Evolutionary conservation across 352 stramenopile genomes (phyloP), one percentile per base, ranked within the genome.

Genomic region (Phytopythium montanum): DNA sequence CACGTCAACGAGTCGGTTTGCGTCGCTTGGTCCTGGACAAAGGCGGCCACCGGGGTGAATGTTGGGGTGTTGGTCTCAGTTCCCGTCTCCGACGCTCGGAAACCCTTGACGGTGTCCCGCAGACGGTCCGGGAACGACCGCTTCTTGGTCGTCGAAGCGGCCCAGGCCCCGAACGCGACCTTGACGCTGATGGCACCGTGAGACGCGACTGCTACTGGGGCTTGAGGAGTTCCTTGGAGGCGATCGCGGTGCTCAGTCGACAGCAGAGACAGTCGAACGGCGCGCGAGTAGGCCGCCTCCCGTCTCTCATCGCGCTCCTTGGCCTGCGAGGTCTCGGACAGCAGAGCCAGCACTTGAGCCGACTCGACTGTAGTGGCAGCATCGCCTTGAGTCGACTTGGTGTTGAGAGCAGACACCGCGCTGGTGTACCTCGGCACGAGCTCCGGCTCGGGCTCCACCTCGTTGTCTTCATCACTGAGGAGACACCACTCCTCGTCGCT

Each of bases 401-500:
- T 31, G n/a, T n/a, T n/a, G 28, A 3, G 18, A 14, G 13, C 28
- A 13, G 16, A 26, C n/a, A 21, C 16, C 4, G 13, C 45, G 45
- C 18, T 38, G 45, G 26, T 23, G 45, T 50, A 50, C 0, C 21
- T 25, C 25, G 53, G 53, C 26, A 59, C 18, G 25, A 65, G 31
- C 46, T 76, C 72, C 28, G 60, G 51, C 42, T 80, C 71, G 2
- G 50, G 25, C 12, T 73, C 62, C 5, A 67, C 56, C 69, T 83
- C 58, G 23, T 70, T 58, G 26, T 72, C 58, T 8, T 34, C 29
- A 14, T 54, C 39, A 28, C 52, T 62, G 65, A 89, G 50, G 58
- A 79, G 53, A 29, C 77, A 85, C 79, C 79, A 90, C 28, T 85
- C 80, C 51, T 90, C 77, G 44, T 79, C 68, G 42, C 65, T 72